A percentile compares a stretch with the other conserved stretches of the same genome.
Evolutionary conservation across 768 basidiomycete genomes (phyloP).

Genomic region (button mushroom (Agaricus bisporus)): DNA sequence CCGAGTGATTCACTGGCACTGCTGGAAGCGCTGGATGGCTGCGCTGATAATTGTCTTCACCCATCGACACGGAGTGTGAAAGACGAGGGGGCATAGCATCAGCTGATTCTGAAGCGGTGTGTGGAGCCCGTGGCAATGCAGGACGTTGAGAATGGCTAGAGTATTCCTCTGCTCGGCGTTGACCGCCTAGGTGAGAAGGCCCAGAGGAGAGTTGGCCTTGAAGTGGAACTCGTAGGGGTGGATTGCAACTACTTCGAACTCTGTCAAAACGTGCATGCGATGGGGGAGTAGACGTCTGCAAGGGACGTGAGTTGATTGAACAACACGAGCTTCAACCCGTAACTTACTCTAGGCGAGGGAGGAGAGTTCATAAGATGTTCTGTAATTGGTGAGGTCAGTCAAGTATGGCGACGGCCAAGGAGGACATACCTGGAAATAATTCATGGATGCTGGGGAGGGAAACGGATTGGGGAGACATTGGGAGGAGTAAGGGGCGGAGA

Average conservation of each 20-base stretch:
- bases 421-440: conserved; percentile 45
- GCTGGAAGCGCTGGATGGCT: background rate
- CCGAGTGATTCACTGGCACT: background rate
- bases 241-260: background rate
- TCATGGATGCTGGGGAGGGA: conserved; percentile 47
- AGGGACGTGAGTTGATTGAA: background rate
- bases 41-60: conserved; percentile 2
- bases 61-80: background rate
- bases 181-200: background rate
- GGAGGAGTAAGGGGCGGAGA: background rate
- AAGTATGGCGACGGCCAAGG: background rate
- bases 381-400: conserved; percentile 1
- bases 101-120: background rate
- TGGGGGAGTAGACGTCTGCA: background rate
- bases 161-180: background rate
- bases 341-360: background rate
- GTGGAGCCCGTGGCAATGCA: background rate
- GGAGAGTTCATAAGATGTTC: conserved; percentile 15
- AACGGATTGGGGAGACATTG: conserved; percentile 12
- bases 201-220: background rate
- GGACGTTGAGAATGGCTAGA: background rate
- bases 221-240: background rate
- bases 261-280: background rate
- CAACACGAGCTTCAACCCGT: background rate
- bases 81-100: background rate